phyloP scores from a whole-genome alignment of 495 filamentous ascomycete genomes.

The Bombardia bombarda region DNA sequence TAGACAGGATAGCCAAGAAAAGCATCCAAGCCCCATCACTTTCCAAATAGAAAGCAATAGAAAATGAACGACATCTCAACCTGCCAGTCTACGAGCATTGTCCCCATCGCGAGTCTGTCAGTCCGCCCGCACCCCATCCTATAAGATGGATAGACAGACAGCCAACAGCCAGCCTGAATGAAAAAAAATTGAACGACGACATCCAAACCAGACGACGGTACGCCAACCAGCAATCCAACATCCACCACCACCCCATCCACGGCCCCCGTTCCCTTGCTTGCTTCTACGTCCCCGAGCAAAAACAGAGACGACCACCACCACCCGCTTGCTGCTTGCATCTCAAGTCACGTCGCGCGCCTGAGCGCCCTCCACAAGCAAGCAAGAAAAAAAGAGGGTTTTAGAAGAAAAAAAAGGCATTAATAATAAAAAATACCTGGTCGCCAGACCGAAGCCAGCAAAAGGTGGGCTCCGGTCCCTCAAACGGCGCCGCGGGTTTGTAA shows the following conservation, averaged over 20 bases:
- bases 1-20: no score
- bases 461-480: conserved; percentile 25
- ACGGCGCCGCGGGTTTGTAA: conserved; percentile 21
- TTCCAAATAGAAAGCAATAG: no score
- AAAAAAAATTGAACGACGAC: neutral
- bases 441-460: conserved; percentile 35
- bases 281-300: neutral
- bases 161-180: neutral
- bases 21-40: no score
- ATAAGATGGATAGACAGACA: no score
- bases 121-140: no score
- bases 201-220: neutral
- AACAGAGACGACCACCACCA: neutral
- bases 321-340: no score
- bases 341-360: neutral
- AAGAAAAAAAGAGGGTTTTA: neutral
- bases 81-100: no score
- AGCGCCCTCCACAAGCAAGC: neutral
- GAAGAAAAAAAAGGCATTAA: conserved; percentile 31
- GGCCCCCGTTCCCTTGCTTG: neutral
- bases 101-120: no score
- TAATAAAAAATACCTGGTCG: conserved; percentile 26
- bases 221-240: neutral
- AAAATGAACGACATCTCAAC: no score
- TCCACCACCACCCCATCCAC: neutral